These are phyloP conservation scores for Pythium coloratum DNA, from an alignment of 352 stramenopile species.

Conservation along the genomic window DNA sequence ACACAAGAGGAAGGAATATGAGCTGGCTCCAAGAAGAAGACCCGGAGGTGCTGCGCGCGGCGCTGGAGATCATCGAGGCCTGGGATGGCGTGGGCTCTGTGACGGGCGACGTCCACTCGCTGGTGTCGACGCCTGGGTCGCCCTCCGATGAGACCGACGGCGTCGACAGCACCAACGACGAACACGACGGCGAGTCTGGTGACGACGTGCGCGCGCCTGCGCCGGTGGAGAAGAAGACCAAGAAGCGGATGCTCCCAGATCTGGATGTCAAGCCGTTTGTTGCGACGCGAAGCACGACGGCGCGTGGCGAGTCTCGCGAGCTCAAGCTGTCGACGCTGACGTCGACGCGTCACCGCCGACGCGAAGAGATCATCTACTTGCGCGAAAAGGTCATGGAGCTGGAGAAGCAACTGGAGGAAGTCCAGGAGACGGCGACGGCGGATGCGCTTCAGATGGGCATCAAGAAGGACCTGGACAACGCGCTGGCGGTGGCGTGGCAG, in stretches of 20 bases:
- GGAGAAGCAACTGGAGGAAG: constrained; percentile 4
- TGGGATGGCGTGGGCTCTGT: constrained; percentile 9
- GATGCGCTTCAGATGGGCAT: neutral
- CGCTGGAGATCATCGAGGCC: constrained; percentile 20
- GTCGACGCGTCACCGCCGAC: constrained; percentile 12
- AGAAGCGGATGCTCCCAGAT: neutral
- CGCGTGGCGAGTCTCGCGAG: neutral
- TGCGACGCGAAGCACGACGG: neutral
- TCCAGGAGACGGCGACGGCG: neutral
- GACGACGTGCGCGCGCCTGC: neutral
- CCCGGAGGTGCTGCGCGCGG: constrained; percentile 20
- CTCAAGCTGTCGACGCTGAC: constrained; percentile 20
- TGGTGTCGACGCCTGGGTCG: neutral
- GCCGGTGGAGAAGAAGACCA: neutral
- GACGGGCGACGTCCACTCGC: neutral
- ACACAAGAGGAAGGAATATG: neutral
- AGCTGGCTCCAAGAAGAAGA: constrained; percentile 19
- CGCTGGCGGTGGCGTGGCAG: constrained; percentile 12
- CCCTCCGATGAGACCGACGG: neutral
- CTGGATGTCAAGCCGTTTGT: neutral
- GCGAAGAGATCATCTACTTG: constrained; percentile 17
- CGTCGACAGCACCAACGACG: constrained; percentile 11
- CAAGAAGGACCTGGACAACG: constrained; percentile 1
- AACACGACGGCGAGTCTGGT: constrained; percentile 4
- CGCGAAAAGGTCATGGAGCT: constrained; percentile 15